These are phyloP conservation scores for Nitzschia inconspicua DNA, from an alignment of 108 stramenopile genomes.

Conservation along the genomic window DNA sequence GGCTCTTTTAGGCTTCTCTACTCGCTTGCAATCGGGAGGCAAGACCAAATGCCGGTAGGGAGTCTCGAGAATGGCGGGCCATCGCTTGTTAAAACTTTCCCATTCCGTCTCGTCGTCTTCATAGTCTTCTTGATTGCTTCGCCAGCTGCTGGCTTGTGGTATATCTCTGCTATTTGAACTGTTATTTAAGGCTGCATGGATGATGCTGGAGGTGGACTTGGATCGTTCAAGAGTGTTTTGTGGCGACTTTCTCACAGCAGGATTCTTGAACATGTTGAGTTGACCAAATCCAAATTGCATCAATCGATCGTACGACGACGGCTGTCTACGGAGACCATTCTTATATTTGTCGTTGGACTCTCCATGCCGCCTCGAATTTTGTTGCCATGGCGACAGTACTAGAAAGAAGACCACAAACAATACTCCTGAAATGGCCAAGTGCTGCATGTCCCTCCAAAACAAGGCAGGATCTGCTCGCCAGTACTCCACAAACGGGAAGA, in stretches of 20 bases:
- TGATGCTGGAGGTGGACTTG: constrained; percentile 24
- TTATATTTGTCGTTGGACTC: too few relatives aligned
- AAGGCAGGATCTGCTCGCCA: constrained; percentile 23
- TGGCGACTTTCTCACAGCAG: not conserved
- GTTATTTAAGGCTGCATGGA: not conserved
- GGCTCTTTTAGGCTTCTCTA: constrained; percentile 27
- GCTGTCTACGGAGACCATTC: too few relatives aligned
- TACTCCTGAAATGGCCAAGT: constrained; percentile 6
- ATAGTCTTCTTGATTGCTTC: constrained; percentile 17
- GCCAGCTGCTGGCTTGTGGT: not conserved
- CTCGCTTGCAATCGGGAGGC: constrained; percentile 70
- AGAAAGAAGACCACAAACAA: constrained; percentile 30
- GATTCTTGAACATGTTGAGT: not conserved
- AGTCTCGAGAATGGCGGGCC: constrained; percentile 48
- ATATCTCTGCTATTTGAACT: not conserved
- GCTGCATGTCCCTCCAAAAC: constrained; percentile 29
- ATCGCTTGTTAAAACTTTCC: constrained; percentile 63
- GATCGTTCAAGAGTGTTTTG: constrained; percentile 18
- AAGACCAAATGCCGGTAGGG: constrained; percentile 54
- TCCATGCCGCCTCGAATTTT: too few relatives aligned
- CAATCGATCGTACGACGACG: not conserved
- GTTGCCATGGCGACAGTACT: constrained; percentile 24
- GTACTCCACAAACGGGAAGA: constrained; percentile 33
- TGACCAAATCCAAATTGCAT: not conserved
- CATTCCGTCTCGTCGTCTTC: constrained; percentile 45